Percentiles rank a stretch among this genome's conserved stretches.
Evolutionary conservation across 1,139 yeast species (phyloP).

Genomic region (Saccharomycopsis crataegensis): DNA sequence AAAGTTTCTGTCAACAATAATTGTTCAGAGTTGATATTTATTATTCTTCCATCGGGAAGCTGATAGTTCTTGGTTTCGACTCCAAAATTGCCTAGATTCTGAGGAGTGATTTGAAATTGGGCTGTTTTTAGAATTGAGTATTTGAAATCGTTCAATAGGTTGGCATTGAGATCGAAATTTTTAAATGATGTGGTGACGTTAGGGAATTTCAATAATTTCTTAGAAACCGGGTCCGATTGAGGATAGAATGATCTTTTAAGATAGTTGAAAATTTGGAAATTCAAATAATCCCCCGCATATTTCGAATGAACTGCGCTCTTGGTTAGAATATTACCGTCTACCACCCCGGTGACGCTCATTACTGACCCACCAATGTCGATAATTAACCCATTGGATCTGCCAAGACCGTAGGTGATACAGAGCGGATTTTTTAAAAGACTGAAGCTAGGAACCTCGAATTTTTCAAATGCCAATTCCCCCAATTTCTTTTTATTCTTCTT

Average conservation of each 20-base stretch:
- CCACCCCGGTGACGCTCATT: constrained; percentile 59
- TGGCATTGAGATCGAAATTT: constrained; percentile 35
- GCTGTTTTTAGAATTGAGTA: constrained; percentile 34
- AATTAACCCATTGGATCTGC: constrained; percentile 60
- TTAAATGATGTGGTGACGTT: constrained; percentile 39
- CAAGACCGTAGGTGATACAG: constrained; percentile 62
- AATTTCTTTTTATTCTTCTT: constrained; percentile 44
- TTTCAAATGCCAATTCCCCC: constrained; percentile 59
- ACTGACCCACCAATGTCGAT: constrained; percentile 61
- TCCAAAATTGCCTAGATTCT: constrained; percentile 22
- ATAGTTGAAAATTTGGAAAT: constrained; percentile 37
- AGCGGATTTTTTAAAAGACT: constrained; percentile 64
- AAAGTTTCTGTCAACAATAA: constrained; percentile 54
- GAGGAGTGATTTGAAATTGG: constrained; percentile 31
- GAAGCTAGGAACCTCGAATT: constrained; percentile 56
- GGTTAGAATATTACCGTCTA: constrained; percentile 59
- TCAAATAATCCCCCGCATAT: constrained; percentile 65
- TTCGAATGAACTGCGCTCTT: constrained; percentile 54
- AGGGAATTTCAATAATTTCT: constrained; percentile 14
- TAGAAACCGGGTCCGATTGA: neutral
- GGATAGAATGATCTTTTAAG: constrained; percentile 19
- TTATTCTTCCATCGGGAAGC: constrained; percentile 54
- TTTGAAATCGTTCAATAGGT: constrained; percentile 43
- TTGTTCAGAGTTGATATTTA: constrained; percentile 59
- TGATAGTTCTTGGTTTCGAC: constrained; percentile 34